Evolutionary conservation across 1,139 yeast genomes (phyloP), one percentile per base, ranked within the genome.

Genomic region (Pichia sp.): DNA sequence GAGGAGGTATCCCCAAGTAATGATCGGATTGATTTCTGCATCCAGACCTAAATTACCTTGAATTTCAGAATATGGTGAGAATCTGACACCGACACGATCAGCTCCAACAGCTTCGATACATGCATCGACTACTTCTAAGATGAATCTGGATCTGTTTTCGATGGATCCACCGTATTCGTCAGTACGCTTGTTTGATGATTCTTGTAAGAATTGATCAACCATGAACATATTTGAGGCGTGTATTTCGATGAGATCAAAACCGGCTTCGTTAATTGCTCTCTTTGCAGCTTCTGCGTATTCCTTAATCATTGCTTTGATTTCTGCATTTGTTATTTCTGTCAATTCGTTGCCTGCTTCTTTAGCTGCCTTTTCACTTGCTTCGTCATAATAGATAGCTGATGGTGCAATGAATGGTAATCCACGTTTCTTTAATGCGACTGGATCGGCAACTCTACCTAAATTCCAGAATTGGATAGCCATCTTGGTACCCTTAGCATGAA

Each of bases 401-500:
- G 85, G 79, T 3, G 72, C 81, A 21, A 75, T 69, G 4, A 72
- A 57, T 24, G 71, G 61, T 19, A 56, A 51, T 3, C 73, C 73
- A 40, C 56, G 52, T 39, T 60, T 57, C 46, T 76, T 75, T 55
- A 76, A 60, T 24, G 66, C 57, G 6, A 57, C 65, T 10, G 83
- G 73, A 50, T 60, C 68, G 6, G 78, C 80, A 37, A 68, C 70
- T 60, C 86, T 71, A 43, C 89, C 90, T 46, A 81, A 61, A 39
- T 69, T 72, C 84, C 85, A 82, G 38, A 85, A 59, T 65, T 85
- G 93, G 38, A 73, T 58, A 49, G 76, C 70, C 15, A 77, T 63
- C 50, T 62, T 72, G 1, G 85, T 74, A 30, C 75, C 71, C 55
- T 82, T 75, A 39, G 66, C 61, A 60, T 81, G 87, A n/a, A 73